Base-by-base conservation (phyloP, 2,329 filamentous ascomycete species). In the Trichoderma citrinoviride region DNA sequence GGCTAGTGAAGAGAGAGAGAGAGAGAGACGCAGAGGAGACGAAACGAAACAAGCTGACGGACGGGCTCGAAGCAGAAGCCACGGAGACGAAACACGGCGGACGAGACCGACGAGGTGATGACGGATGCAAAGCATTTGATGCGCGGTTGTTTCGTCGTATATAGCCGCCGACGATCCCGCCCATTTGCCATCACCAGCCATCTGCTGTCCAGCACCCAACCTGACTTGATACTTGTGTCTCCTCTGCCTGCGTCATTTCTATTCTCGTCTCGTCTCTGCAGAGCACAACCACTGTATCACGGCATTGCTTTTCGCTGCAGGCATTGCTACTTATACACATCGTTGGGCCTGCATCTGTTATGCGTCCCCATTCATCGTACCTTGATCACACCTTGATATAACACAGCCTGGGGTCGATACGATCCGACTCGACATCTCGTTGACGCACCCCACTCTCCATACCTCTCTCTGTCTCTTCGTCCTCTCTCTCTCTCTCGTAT, bases 81-180 rank as follows among this genome's bases (percentile, higher is more conserved):
- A n/a, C n/a, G n/a, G n/a, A 37, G 33, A 37, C 33, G 33, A 37
- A 37, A 37, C 33, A 3, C 33, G 33, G 33, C 33, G 33, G 33
- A 37, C 33, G 33, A 37, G 33, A 37, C 33, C n/a, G 33, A 37
- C 10, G 1, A 37, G 10, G 7, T 37, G 33, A 12, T 37, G 33
- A 37, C 10, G 33, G 27, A 33, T 33, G 33, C 23, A 52, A 52
- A 61, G 43, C 58, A 55, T n/a, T n/a, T n/a, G n/a, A n/a, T 47
- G 60, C 60, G 60, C 60, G 60, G 60, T 63, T 63, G 60, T 63
- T 63, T 55, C 60, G 60, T 55, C 60, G 60, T 63, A 55, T 63
- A 63, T 63, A 63, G 60, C 60, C 60, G 60, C 60, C 60, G 40
- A 40, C 47, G n/a, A 46, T 54, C 46, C 57, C 46, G 21, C 58